Evolutionary conservation across 805 yeast genomes (phyloP), one percentile per base, ranked within the genome.

Genomic region (Naumovozyma baii): DNA sequence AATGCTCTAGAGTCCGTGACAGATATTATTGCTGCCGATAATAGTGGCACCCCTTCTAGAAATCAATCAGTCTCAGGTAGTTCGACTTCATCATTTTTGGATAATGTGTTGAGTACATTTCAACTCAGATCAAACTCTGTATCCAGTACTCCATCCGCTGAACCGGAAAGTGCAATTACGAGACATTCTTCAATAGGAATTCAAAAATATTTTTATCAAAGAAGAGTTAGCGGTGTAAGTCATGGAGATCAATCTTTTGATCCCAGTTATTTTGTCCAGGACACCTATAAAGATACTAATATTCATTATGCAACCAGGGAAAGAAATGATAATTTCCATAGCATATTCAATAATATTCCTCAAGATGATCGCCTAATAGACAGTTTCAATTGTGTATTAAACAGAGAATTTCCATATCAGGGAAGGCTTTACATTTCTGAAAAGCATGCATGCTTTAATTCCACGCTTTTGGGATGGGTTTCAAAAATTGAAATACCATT

Each of bases 381-480:
- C 49, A 94, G 84, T 50, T 86, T 80, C 52, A 74, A 85, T 19
- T 90, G 96, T 66, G 96, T 96, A 0, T 63, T 90, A 39, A 81
- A 88, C 47, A 69, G 86, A 44, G 97, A 90, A 47, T 84, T 87
- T 36, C 66, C 90, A 25, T 63, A 86, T 8, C 96, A 92, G 54
- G 98, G 98, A 3, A 68, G 94, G 37, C 51, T 92, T 19, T 92
- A 84, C 55, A 70, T 92, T 7, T 75, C 94, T 15, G 88, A 84
- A 47, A 72, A 73, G 38, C 76, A 80, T 52, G 55, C 90, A 3
- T 85, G 96, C 55, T 92, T 92, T 69, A 80, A 86, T 55, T 82
- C 96, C 5, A 50, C 54, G 22, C 67, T 92, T 31, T 64, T 90
- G 34, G 96, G 95, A 1, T 88, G 96, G 95, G 83, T 86, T 9